phyloP scores from a whole-genome alignment of 2,329 filamentous ascomycete species.

The Fusarium chaquense region DNA sequence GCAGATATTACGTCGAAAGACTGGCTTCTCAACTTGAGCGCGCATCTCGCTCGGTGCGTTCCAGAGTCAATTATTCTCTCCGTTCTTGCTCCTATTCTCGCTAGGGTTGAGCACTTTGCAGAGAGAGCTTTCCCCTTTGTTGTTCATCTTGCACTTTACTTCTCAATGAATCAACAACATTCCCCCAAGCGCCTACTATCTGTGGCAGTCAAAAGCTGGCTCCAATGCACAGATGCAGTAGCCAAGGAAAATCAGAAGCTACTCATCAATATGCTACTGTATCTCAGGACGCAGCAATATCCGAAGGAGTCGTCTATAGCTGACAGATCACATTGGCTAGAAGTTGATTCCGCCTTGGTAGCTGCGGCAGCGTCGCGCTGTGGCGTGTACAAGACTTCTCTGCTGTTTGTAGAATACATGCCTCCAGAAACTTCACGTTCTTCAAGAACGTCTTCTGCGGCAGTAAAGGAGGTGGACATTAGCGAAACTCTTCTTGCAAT shows the following conservation, averaged over 20 bases:
- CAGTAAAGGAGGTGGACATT: slow-evolving; percentile 65
- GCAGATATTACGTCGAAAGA: slow-evolving; percentile 57
- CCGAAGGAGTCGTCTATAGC: slow-evolving; percentile 82
- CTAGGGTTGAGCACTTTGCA: slow-evolving; percentile 75
- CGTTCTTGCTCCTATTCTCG: slow-evolving; percentile 74
- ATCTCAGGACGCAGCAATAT: slow-evolving; percentile 83
- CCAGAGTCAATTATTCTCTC: slow-evolving; percentile 75
- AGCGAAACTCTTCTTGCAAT: slow-evolving; percentile 81
- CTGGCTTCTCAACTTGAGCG: slow-evolving; percentile 74
- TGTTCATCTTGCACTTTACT: slow-evolving; percentile 81
- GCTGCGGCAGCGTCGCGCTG: slow-evolving; percentile 80
- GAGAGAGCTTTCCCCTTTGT: slow-evolving; percentile 84
- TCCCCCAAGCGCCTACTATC: slow-evolving; percentile 74
- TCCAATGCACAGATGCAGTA: slow-evolving; percentile 57
- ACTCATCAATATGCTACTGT: slow-evolving; percentile 83
- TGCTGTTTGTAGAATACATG: slow-evolving; percentile 84
- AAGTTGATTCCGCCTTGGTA: slow-evolving; percentile 79
- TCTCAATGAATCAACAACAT: slow-evolving; percentile 73
- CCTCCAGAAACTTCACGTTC: slow-evolving; percentile 67
- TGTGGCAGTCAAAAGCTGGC: slow-evolving; percentile 71
- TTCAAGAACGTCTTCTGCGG: slow-evolving; percentile 74
- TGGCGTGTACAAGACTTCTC: slow-evolving; percentile 86
- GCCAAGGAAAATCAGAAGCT: slow-evolving; percentile 75
- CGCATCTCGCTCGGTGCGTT: slow-evolving; percentile 70
- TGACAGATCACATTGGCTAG: slow-evolving; percentile 86